Conservation (phyloP, 73 alveolate species). For the Paramecium tetraurelia region DNA sequence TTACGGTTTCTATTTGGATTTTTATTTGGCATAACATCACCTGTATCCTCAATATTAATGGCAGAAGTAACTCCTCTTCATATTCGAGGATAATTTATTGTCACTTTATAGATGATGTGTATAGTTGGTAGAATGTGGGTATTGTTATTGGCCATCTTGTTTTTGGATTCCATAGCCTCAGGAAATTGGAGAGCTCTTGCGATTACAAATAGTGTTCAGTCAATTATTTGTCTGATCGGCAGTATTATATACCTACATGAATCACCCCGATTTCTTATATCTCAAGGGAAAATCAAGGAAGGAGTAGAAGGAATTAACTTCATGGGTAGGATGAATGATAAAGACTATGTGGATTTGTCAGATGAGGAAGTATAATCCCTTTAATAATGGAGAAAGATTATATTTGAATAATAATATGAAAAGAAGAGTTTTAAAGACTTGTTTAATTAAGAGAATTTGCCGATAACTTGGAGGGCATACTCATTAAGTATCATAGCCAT, state of each 20-base stretch:
- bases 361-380: constrained; percentile 16
- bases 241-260: constrained; percentile 37
- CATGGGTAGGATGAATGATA: constrained; percentile 26
- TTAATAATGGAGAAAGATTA: not conserved
- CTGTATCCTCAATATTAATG: constrained; percentile 34
- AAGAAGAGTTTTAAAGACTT: not conserved
- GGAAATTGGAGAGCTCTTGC: constrained; percentile 68
- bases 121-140: constrained; percentile 47
- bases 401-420: not conserved
- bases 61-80: constrained; percentile 48
- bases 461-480: constrained; percentile 55
- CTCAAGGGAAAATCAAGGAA: constrained; percentile 19
- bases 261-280: constrained; percentile 42
- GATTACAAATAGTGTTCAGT: constrained; percentile 7
- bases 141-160: not conserved
- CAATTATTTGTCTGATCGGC: not conserved
- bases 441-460: constrained; percentile 13
- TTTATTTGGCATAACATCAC: constrained; percentile 20
- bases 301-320: constrained; percentile 36
- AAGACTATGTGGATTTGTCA: not conserved
- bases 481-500: not conserved
- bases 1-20: constrained; percentile 40
- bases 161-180: constrained; percentile 25
- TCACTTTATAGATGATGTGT: constrained; percentile 5
- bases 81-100: constrained; percentile 47